phyloP scores from a whole-genome alignment of 768 basidiomycete genomes.

The Melanogaster broomeanus region DNA sequence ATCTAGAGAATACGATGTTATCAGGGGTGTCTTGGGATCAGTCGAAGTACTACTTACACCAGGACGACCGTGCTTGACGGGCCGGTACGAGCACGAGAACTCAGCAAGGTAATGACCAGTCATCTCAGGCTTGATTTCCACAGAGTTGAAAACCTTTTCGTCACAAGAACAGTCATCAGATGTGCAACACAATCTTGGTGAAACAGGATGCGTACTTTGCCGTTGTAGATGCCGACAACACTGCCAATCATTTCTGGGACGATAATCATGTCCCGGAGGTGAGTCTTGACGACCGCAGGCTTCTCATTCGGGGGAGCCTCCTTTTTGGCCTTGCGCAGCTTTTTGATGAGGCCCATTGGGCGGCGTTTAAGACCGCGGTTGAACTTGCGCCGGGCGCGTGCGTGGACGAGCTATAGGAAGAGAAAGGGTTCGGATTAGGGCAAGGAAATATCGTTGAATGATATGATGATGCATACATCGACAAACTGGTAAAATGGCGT shows the following conservation, averaged over 20 bases:
- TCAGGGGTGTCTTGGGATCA: slow-evolving; percentile 6
- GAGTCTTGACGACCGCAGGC: slow-evolving; percentile 98
- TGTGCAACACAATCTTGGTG: not conserved
- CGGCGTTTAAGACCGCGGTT: slow-evolving; percentile 98
- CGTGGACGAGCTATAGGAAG: slow-evolving; percentile 84
- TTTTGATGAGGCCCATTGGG: slow-evolving; percentile 99
- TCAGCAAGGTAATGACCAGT: slow-evolving; percentile 99
- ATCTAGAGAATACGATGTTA: slow-evolving; percentile 47
- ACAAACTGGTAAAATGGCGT: slow-evolving; percentile 55
- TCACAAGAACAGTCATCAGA: slow-evolving; percentile 1
- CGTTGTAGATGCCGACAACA: slow-evolving; percentile 98
- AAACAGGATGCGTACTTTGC: slow-evolving; percentile 61
- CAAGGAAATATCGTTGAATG: slow-evolving; percentile 4
- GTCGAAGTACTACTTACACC: slow-evolving; percentile 74
- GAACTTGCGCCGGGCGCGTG: slow-evolving; percentile 98
- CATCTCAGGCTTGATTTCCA: slow-evolving; percentile 99
- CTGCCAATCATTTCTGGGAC: slow-evolving; percentile 99
- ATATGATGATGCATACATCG: slow-evolving; percentile 54
- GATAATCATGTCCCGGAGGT: slow-evolving; percentile 99
- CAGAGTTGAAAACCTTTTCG: slow-evolving; percentile 83
- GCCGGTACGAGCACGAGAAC: slow-evolving; percentile 95
- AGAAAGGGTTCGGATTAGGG: not conserved
- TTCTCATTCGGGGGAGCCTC: slow-evolving; percentile 99
- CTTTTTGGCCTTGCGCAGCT: slow-evolving; percentile 99
- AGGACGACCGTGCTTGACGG: slow-evolving; percentile 99